Base-by-base conservation (phyloP, 495 filamentous ascomycete species). In the Aspergillus homomorphus region DNA sequence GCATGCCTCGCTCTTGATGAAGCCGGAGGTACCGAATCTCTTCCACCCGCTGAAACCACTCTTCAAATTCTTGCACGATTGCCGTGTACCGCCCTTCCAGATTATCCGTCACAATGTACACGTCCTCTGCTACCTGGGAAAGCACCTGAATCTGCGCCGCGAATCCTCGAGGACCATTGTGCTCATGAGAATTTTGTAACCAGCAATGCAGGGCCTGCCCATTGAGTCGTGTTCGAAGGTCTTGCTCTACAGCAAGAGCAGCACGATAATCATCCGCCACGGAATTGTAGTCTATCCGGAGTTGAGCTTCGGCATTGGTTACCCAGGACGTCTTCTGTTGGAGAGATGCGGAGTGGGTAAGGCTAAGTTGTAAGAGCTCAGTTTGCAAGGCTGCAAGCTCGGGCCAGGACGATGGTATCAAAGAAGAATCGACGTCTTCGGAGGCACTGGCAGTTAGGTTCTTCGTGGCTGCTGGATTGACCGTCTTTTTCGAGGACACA, bases 281-380 rank as follows among this genome's bases (percentile, higher is more conserved):
- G 14, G 61, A 60, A 46, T 73, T 63, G 50, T 80, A 79, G 30
- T 73, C 73, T n/a, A 62, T 66, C 46, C 66, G 70, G 50, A 82
- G 61, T 14, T 61, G 58, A 2, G 41, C 33, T 54, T 77, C 69
- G 0, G 74, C 70, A 21, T 70, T 68, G 12, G 50, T 18, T 57
- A 71, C 66, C 78, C 74, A 81, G 50, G 73, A 66, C 0, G 56
- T 53, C 16, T 77, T 65, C 21, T 65, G 56, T 20, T 71, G 67
- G 16, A 72, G 44, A 10, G 70, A 68, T 8, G 69, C 67, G 10
- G 77, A 79, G 72, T 90, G 87, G 14, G 92, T 73, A 10, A 92
- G 74, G 65, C 85, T 83, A 5, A 92, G 73, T 65, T 91, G 88
- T 21, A 91, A 73, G 20, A 94, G 77, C 63, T 92, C 87, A 0